Conservation (phyloP, 2,329 filamentous ascomycete species). For the Xylariaceae sp. region DNA sequence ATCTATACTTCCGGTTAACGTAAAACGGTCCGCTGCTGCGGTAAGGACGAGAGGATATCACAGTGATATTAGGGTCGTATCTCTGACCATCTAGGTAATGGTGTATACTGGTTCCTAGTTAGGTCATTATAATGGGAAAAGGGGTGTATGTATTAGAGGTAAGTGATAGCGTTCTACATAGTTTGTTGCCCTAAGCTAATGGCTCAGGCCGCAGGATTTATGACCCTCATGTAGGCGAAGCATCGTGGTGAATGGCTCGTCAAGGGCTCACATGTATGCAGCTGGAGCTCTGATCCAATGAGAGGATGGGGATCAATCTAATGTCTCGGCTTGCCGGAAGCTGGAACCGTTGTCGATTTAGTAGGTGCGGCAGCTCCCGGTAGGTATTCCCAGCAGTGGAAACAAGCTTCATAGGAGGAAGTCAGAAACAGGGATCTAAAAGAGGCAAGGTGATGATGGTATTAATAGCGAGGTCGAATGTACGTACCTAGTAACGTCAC, state of each 20-base stretch:
- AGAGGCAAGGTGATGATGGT: neutral
- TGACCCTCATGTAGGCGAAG: neutral
- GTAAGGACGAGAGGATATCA: no score
- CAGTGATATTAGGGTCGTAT: no score
- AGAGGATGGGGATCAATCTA: neutral
- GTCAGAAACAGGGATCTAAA: neutral
- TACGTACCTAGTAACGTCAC: neutral
- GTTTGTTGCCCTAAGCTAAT: neutral
- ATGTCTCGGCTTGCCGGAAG: neutral
- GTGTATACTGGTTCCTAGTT: no score
- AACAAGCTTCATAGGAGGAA: neutral
- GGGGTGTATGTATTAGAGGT: no score
- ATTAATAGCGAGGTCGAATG: neutral
- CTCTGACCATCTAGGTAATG: no score
- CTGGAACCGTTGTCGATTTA: neutral
- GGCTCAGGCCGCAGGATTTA: neutral
- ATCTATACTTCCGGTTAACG: no score
- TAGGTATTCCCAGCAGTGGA: neutral
- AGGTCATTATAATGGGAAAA: no score
- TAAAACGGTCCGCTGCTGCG: no score
- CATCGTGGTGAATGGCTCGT: neutral
- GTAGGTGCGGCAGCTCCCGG: neutral
- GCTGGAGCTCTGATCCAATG: neutral
- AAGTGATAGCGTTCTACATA: neutral
- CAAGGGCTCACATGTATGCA: neutral